Percentiles rank a stretch among this genome's conserved stretches.
These are phyloP conservation scores for Geotrichum citri-aurantii DNA, from an alignment of 1,139 yeast species.

Conservation along the genomic window DNA sequence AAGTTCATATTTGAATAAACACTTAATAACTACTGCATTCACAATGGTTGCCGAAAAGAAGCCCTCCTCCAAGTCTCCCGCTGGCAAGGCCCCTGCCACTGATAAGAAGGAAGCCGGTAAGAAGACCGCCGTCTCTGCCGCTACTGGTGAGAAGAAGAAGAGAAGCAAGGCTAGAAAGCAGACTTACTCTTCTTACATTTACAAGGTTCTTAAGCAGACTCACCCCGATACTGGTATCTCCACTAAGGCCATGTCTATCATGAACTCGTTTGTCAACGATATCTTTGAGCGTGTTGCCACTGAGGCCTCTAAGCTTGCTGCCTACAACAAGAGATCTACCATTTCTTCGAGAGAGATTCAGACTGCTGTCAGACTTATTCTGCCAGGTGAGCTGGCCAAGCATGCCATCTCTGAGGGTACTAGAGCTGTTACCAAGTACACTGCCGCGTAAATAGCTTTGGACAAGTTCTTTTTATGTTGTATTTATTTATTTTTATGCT, in stretches of 20 bases:
- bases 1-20: slow-evolving; percentile 14
- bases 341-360: slow-evolving; percentile 99
- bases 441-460: slow-evolving; percentile 45
- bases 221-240: slow-evolving; percentile 99
- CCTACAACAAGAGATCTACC: slow-evolving; percentile 98
- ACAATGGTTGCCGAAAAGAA: slow-evolving; percentile 92
- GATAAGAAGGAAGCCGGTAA: slow-evolving; percentile 94
- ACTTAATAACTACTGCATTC: slow-evolving; percentile 20
- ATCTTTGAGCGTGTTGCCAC: slow-evolving; percentile 57
- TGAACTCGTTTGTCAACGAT: slow-evolving; percentile 98
- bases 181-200: slow-evolving; percentile 96
- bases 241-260: slow-evolving; percentile 97
- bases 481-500: slow-evolving; percentile 10
- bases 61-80: slow-evolving; percentile 57
- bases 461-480: not conserved
- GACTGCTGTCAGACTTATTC: slow-evolving; percentile 97
- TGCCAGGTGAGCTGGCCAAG: slow-evolving; percentile 99
- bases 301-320: slow-evolving; percentile 98
- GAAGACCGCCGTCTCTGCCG: slow-evolving; percentile 70
- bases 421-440: slow-evolving; percentile 98
- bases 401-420: slow-evolving; percentile 99
- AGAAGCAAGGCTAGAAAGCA: slow-evolving; percentile 97
- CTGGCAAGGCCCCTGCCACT: slow-evolving; percentile 91
- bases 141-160: slow-evolving; percentile 76
- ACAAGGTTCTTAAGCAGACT: slow-evolving; percentile 97